A percentile compares a stretch with the other conserved stretches of the same genome.
Evolutionary conservation across 495 filamentous ascomycete genomes (phyloP).

Genomic region (Rusavskia elegans): DNA sequence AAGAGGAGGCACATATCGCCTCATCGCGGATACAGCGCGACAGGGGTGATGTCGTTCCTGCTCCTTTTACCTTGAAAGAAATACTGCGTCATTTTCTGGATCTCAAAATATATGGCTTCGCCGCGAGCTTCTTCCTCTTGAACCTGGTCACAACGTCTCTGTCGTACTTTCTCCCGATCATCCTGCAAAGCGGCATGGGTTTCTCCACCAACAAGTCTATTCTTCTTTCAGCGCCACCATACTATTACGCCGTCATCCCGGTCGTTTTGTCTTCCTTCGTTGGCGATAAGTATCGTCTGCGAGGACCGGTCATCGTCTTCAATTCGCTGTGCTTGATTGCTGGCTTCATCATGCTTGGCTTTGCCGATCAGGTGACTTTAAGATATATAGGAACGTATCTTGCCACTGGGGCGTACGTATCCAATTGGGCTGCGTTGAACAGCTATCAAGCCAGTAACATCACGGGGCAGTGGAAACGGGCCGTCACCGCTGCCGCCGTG

Average conservation of each 20-base stretch:
- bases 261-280: slow-evolving; percentile 53
- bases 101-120: slow-evolving; percentile 58
- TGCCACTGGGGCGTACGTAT: slow-evolving; percentile 62
- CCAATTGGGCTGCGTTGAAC: slow-evolving; percentile 66
- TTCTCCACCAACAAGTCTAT: slow-evolving; percentile 51
- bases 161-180: slow-evolving; percentile 25
- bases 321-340: slow-evolving; percentile 55
- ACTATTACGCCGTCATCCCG: slow-evolving; percentile 60
- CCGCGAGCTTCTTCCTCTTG: slow-evolving; percentile 54
- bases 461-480: slow-evolving; percentile 61
- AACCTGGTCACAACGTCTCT: slow-evolving; percentile 51
- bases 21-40: slow-evolving; percentile 43
- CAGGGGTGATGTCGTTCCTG: slow-evolving; percentile 46
- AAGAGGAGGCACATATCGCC: slow-evolving; percentile 39
- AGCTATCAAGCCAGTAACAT: slow-evolving; percentile 61
- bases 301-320: slow-evolving; percentile 57
- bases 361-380: slow-evolving; percentile 48
- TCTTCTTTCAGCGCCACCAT: slow-evolving; percentile 58
- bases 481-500: slow-evolving; percentile 50
- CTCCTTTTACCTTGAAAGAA: slow-evolving; percentile 42
- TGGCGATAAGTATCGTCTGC: slow-evolving; percentile 46
- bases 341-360: slow-evolving; percentile 61
- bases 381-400: slow-evolving; percentile 62
- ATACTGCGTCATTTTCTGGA: slow-evolving; percentile 46
- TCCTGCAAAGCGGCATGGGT: slow-evolving; percentile 50